Percentiles rank a stretch among this genome's conserved stretches.
phyloP scores from a whole-genome alignment of 1,139 yeast species.

The Geotrichum klebahnii region DNA sequence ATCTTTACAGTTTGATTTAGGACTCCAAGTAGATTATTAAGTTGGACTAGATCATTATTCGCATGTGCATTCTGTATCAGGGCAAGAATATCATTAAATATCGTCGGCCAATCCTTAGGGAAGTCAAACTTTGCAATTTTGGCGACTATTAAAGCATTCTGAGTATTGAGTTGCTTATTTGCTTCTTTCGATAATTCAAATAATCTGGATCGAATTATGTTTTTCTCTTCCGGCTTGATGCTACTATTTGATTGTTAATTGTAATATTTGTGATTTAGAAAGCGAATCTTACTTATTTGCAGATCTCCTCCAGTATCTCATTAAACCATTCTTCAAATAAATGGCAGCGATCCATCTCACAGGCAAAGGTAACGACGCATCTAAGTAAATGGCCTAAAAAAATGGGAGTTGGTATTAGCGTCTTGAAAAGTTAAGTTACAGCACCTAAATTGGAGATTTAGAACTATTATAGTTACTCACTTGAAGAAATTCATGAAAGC shows the following conservation, averaged over 20 bases:
- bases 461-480: no score
- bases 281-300: conserved; percentile 37
- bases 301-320: conserved; percentile 74
- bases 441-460: not conserved
- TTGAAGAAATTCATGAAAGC: conserved; percentile 58
- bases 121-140: conserved; percentile 77
- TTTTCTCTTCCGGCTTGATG: conserved; percentile 65
- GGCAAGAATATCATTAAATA: conserved; percentile 61
- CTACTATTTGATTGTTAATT: conserved; percentile 37
- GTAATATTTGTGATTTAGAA: not conserved
- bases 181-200: conserved; percentile 63
- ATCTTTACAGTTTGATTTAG: conserved; percentile 74
- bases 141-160: conserved; percentile 79
- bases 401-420: not conserved
- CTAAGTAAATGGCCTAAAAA: conserved; percentile 49
- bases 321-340: conserved; percentile 82
- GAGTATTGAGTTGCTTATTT: conserved; percentile 68
- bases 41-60: conserved; percentile 47
- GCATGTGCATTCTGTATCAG: conserved; percentile 45
- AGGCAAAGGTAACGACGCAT: conserved; percentile 55
- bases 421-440: not conserved
- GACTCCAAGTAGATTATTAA: conserved; percentile 61
- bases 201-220: conserved; percentile 53
- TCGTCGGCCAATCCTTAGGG: conserved; percentile 78
- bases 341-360: conserved; percentile 84